Conservation (phyloP, 495 filamentous ascomycete species). For the Trichodelitschia bisporula region DNA sequence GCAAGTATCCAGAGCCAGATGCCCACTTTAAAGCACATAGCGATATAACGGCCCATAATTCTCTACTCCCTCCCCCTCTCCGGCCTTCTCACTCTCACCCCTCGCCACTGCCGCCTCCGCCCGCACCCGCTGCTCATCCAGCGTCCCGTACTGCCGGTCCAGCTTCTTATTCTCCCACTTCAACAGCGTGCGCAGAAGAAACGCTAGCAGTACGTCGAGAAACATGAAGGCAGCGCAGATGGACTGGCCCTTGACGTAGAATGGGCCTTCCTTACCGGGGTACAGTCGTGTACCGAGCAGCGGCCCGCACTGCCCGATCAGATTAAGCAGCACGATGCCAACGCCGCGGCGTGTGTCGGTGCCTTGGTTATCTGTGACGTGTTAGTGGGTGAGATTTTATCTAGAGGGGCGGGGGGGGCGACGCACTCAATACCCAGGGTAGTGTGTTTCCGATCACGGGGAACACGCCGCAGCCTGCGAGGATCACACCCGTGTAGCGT, state of each 20-base stretch:
- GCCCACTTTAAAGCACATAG: constrained; percentile 10
- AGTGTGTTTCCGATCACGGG: constrained; percentile 12
- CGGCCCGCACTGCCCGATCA: constrained; percentile 37
- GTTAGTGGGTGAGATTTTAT: too few species aligned
- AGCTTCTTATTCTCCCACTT: constrained; percentile 18
- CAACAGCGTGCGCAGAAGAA: constrained; percentile 22
- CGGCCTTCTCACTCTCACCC: not conserved
- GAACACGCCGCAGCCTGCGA: constrained; percentile 13
- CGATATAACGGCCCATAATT: constrained; percentile 7
- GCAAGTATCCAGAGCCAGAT: too few species aligned
- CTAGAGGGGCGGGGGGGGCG: not conserved
- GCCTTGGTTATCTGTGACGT: constrained; percentile 23
- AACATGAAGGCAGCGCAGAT: constrained; percentile 34
- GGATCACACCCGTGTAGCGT: constrained; percentile 14
- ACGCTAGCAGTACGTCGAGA: constrained; percentile 21
- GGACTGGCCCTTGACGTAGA: constrained; percentile 32
- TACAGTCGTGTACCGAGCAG: constrained; percentile 36
- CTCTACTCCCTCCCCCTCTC: constrained; percentile 3
- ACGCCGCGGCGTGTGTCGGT: constrained; percentile 28
- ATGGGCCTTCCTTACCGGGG: constrained; percentile 28
- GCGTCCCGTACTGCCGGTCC: constrained; percentile 6
- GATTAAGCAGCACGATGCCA: constrained; percentile 30
- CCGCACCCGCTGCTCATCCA: constrained; percentile 1
- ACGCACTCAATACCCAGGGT: constrained; percentile 7
- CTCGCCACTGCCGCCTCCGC: not conserved